A percentile compares a stretch with the other conserved stretches of the same genome.
These are phyloP conservation scores for Phytophthora crassamura DNA, from an alignment of 352 stramenopile genomes.

Conservation along the genomic window DNA sequence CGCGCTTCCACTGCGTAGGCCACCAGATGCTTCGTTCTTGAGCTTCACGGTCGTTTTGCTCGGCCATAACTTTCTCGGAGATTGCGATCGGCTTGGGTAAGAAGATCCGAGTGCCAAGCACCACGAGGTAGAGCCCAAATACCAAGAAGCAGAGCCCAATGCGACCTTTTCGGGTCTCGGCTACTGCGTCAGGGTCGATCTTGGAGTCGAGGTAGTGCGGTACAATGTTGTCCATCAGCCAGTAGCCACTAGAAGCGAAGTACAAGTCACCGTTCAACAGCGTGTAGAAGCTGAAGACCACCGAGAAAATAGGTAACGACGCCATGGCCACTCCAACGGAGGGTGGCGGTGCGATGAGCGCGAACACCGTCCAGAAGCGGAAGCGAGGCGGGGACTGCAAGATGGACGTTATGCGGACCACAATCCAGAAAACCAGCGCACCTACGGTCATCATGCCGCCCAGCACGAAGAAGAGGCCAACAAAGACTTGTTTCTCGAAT, in stretches of 20 bases:
- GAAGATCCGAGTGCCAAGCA: constrained; percentile 90
- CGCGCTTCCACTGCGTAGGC: constrained; percentile 94
- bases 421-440: constrained; percentile 89
- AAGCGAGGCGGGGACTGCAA: constrained; percentile 92
- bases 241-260: constrained; percentile 59
- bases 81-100: constrained; percentile 92
- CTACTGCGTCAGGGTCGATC: constrained; percentile 79
- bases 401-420: constrained; percentile 92
- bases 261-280: constrained; percentile 71
- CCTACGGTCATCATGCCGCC: constrained; percentile 86
- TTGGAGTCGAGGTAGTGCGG: constrained; percentile 90
- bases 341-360: constrained; percentile 90
- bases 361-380: constrained; percentile 93
- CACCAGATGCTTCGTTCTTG: constrained; percentile 85
- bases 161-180: constrained; percentile 81
- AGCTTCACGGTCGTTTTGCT: constrained; percentile 79
- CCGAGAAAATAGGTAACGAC: constrained; percentile 82
- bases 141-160: constrained; percentile 94
- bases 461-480: constrained; percentile 94
- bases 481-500: constrained; percentile 93
- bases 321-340: constrained; percentile 91
- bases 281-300: constrained; percentile 73
- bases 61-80: constrained; percentile 88
- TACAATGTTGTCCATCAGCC: constrained; percentile 78
- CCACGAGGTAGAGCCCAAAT: constrained; percentile 90